Evolutionary conservation across 2,329 filamentous ascomycete species (phyloP).

Genomic region (Neopestalotiopsis sp.): DNA sequence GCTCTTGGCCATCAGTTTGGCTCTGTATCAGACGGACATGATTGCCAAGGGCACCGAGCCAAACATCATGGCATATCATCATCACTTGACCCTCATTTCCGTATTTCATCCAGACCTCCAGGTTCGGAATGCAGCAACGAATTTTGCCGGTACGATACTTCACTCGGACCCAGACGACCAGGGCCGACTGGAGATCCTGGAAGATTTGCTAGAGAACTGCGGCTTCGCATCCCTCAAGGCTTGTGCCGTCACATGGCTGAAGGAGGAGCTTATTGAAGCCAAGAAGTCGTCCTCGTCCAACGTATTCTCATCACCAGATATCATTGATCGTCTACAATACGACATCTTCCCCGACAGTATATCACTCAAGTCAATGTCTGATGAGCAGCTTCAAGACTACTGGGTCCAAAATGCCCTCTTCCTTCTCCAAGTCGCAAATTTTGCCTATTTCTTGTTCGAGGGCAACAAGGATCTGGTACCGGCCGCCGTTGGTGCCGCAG

Average conservation of each 20-base stretch:
- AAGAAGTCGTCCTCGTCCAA: conserved; percentile 34
- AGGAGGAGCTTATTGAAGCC: conserved; percentile 63
- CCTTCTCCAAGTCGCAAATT: conserved; percentile 65
- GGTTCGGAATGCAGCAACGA: conserved; percentile 59
- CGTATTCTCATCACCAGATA: conserved; percentile 57
- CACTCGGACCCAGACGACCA: conserved; percentile 65
- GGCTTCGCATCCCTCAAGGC: conserved; percentile 66
- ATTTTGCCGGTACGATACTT: conserved; percentile 57
- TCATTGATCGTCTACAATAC: conserved; percentile 65
- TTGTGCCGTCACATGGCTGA: conserved; percentile 66
- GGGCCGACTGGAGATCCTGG: conserved; percentile 64
- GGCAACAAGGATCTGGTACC: conserved; percentile 56
- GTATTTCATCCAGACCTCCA: conserved; percentile 61
- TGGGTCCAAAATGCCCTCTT: conserved; percentile 58
- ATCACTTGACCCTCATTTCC: conserved; percentile 60
- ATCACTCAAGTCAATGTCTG: conserved; percentile 47
- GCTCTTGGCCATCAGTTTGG: conserved; percentile 63
- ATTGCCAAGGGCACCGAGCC: conserved; percentile 41
- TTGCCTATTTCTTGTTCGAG: conserved; percentile 61
- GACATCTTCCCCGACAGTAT: conserved; percentile 63
- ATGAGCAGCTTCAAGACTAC: conserved; percentile 53
- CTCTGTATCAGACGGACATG: conserved; percentile 57
- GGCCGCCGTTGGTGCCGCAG: conserved; percentile 58
- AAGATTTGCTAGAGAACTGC: conserved; percentile 70
- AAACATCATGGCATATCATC: conserved; percentile 65